Evolutionary conservation across 2,329 filamentous ascomycete genomes (phyloP), one percentile per base, ranked within the genome.

Genomic region (Aspergillus ochraceus): DNA sequence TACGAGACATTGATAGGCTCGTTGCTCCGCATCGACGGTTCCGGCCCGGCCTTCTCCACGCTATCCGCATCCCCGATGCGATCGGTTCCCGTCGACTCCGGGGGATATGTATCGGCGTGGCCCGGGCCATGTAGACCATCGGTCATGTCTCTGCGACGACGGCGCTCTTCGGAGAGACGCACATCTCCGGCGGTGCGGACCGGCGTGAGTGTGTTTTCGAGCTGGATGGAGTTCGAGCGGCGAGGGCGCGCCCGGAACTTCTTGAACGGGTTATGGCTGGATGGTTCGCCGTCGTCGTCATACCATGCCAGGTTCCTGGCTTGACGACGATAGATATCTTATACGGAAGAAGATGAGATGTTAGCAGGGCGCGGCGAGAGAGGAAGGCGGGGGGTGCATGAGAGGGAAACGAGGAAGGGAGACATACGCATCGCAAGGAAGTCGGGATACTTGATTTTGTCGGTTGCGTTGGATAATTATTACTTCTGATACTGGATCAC

Each of bases 221-320:
- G 62, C 51, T 72, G 67, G 30, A 71, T 66, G 36, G 72, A 70
- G 32, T 64, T 60, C n/a, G 67, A 63, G 47, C 70, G 69, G 20
- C 61, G 68, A 14, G 67, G 68, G 26, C 66, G 70, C 36, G 65
- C 53, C 45, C 70, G 70, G 62, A 75, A 72, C 56, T 77, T 78
- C 54, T 75, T 76, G 61, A 79, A 79, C 17, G 77, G 77, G 55
- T 80, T 80, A 55, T 71, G 70, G 5, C 66, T 73, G 8, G 74
- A 65, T 6, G 68, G 65, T 56, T 76, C 71, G 57, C 70, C 76
- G 36, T 77, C 74, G 14, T 73, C 65, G 58, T 76, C 75, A 60
- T 78, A 78, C 77, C 77, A 79, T 47, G 77, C 77, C 54, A 75
- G 67, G 19, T 69, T 69, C 36, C 71, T 72, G 57, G 77, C 77